Evolutionary conservation across 2,329 filamentous ascomycete species (phyloP).

Genomic region (Cryphonectria parasitica): DNA sequence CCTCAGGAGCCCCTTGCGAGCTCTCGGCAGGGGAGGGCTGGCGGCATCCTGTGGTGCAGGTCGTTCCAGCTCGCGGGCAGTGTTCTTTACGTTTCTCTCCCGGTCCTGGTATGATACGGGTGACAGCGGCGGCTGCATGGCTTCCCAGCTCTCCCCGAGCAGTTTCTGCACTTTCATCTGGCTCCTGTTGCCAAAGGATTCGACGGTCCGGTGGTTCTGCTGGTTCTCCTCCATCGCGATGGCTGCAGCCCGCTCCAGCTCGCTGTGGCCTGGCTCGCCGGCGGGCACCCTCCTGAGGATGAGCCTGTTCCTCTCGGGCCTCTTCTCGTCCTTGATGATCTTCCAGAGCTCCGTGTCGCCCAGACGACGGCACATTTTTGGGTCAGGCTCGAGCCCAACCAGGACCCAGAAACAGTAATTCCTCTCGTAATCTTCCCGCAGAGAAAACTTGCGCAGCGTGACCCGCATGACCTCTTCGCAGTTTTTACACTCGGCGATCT

Average conservation of each 20-base stretch:
- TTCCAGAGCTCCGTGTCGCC: slow-evolving; percentile 87
- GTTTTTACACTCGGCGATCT: slow-evolving; percentile 87
- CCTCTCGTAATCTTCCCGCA: slow-evolving; percentile 87
- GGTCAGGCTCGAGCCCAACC: slow-evolving; percentile 81
- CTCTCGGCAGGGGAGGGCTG: slow-evolving; percentile 44
- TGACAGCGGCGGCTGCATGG: slow-evolving; percentile 82
- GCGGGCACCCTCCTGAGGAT: slow-evolving; percentile 92
- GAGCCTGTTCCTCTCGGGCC: slow-evolving; percentile 85
- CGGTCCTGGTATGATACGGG: slow-evolving; percentile 74
- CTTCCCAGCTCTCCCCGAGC: slow-evolving; percentile 83
- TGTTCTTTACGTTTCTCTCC: slow-evolving; percentile 67
- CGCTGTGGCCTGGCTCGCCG: slow-evolving; percentile 84
- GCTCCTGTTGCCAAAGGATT: slow-evolving; percentile 72
- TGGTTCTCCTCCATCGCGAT: slow-evolving; percentile 88
- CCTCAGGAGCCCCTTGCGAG: slow-evolving; percentile 63
- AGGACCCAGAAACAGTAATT: slow-evolving; percentile 98
- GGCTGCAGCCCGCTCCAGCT: slow-evolving; percentile 83
- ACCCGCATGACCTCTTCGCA: slow-evolving; percentile 92
- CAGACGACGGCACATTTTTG: slow-evolving; percentile 78
- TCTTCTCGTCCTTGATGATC: slow-evolving; percentile 83
- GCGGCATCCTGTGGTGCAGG: slow-evolving; percentile 54
- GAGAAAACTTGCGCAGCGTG: slow-evolving; percentile 83
- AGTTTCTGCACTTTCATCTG: slow-evolving; percentile 88
- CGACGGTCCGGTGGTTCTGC: slow-evolving; percentile 66
- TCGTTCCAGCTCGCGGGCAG: slow-evolving; percentile 61